phyloP scores from a whole-genome alignment of 306 rosid species.

The Vachellia pachyceras region DNA sequence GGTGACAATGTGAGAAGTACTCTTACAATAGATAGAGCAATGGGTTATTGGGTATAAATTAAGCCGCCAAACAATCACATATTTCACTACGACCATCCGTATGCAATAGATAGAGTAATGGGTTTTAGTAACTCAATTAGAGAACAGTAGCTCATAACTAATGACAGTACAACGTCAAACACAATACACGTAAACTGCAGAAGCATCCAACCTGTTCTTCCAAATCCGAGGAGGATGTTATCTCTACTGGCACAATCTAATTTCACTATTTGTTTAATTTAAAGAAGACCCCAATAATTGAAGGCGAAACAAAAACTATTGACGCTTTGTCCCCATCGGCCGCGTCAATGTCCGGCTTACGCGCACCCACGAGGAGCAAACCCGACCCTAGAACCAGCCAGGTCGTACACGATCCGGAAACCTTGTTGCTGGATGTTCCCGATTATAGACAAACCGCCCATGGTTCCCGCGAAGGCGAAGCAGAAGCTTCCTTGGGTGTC shows the following conservation, averaged over 20 bases:
- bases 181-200: not conserved
- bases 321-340: not conserved
- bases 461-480: slow-evolving; percentile 77
- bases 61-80: too few species aligned
- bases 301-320: not conserved
- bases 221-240: not conserved
- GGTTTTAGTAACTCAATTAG: too few species aligned
- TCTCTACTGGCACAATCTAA: not conserved
- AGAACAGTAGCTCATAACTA: too few species aligned
- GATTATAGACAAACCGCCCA: slow-evolving; percentile 66
- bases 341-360: not conserved
- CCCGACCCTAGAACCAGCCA: slow-evolving; percentile 70
- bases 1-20: too few species aligned
- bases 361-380: slow-evolving; percentile 72
- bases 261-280: not conserved
- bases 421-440: slow-evolving; percentile 89
- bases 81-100: too few species aligned
- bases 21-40: too few species aligned
- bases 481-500: slow-evolving; percentile 65
- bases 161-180: not conserved
- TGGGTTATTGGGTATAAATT: too few species aligned
- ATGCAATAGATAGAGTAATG: too few species aligned
- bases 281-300: slow-evolving; percentile 5
- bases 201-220: not conserved
- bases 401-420: slow-evolving; percentile 64